Percentiles rank a stretch among this genome's conserved stretches.
These are phyloP conservation scores for Fusarium abutilonis DNA, from an alignment of 2,329 filamentous ascomycete genomes.

Conservation along the genomic window DNA sequence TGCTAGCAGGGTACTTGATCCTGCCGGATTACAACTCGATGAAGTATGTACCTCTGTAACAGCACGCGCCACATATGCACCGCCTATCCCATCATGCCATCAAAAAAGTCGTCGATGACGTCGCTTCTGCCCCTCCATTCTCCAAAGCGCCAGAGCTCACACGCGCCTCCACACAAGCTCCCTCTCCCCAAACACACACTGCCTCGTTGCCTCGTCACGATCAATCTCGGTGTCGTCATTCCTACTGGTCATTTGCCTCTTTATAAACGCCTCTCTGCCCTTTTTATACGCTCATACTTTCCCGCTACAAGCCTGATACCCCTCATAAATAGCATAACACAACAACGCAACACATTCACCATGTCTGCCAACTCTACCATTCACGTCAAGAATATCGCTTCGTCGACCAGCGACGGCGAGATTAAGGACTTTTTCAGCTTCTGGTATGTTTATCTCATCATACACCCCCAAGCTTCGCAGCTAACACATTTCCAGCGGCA, in stretches of 20 bases:
- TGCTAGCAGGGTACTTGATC: conserved; percentile 28
- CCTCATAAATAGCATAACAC: conserved; percentile 15
- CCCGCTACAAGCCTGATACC: conserved; percentile 28
- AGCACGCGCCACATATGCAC: conserved; percentile 35
- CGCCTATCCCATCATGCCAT: conserved; percentile 42
- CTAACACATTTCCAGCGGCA: conserved; percentile 70
- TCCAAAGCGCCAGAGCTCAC: conserved; percentile 18
- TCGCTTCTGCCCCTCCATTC: conserved; percentile 46
- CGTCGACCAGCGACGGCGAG: conserved; percentile 85
- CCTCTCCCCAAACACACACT: conserved; percentile 14
- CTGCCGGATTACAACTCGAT: no score
- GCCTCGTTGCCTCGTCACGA: conserved; percentile 38
- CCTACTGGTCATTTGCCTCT: conserved; percentile 13
- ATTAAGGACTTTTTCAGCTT: conserved; percentile 98
- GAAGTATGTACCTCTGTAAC: conserved; percentile 25
- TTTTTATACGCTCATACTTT: background rate
- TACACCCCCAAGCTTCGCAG: background rate
- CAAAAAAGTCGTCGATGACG: conserved; percentile 42
- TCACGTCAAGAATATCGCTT: conserved; percentile 88
- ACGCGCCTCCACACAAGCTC: conserved; percentile 19
- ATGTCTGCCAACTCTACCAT: conserved; percentile 74
- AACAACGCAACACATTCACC: conserved; percentile 42
- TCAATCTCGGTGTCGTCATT: conserved; percentile 37
- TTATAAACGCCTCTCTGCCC: conserved; percentile 30
- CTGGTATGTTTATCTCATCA: conserved; percentile 64